phyloP scores from a whole-genome alignment of 1,139 yeast species.

The Geotrichum reessii region DNA sequence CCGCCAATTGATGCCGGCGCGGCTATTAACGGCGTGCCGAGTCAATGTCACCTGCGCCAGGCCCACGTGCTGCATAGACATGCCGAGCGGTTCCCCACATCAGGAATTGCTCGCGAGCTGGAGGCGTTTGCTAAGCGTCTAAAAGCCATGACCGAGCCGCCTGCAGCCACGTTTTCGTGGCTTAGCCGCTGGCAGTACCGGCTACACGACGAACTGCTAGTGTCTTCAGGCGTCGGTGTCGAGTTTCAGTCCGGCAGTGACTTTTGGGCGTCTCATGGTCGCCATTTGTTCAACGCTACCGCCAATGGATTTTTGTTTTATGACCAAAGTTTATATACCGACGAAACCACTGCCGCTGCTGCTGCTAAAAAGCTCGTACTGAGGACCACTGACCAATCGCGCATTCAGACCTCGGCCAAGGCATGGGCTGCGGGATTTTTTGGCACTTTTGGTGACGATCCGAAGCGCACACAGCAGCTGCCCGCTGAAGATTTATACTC shows the following conservation, averaged over 20 bases:
- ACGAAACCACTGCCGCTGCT: conserved; percentile 37
- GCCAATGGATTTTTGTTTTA: conserved; percentile 25
- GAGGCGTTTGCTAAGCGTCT: conserved; percentile 31
- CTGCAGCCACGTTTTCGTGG: conserved; percentile 31
- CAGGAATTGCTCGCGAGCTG: conserved; percentile 28
- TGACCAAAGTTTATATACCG: conserved; percentile 29
- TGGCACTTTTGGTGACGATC: conserved; percentile 36
- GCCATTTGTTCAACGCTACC: conserved; percentile 34
- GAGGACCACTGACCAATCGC: conserved; percentile 39
- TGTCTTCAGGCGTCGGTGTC: conserved; percentile 39
- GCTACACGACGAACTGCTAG: conserved; percentile 36
- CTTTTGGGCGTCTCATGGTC: conserved; percentile 42
- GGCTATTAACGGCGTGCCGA: conserved; percentile 31
- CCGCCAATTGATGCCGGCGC: conserved; percentile 24
- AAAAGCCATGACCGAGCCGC: conserved; percentile 29
- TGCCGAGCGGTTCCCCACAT: conserved; percentile 41
- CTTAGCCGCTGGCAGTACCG: conserved; percentile 35
- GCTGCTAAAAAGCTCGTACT: conserved; percentile 29
- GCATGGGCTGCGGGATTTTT: conserved; percentile 45
- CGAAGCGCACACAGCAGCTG: conserved; percentile 18
- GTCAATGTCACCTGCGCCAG: conserved; percentile 32
- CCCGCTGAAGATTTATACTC: conserved; percentile 27
- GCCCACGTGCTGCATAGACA: conserved; percentile 42
- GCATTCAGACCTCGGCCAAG: conserved; percentile 39
- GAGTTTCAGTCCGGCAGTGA: conserved; percentile 38